Percentiles rank a stretch among this genome's conserved stretches.
phyloP scores from a whole-genome alignment of 2,329 filamentous ascomycete species.

The Sporothrix variecibatus region DNA sequence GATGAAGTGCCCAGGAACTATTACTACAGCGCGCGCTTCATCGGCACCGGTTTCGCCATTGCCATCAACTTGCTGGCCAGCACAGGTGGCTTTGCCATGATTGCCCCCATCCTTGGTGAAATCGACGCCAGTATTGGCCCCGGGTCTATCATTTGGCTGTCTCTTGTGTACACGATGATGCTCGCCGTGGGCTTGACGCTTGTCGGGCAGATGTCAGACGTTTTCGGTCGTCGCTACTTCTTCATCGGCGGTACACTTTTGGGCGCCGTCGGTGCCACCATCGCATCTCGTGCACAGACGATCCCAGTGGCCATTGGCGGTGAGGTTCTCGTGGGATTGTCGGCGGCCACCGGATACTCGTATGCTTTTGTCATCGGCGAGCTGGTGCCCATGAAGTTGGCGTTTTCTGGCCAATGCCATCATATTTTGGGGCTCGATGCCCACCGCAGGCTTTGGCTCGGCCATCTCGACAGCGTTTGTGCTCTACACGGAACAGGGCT shows the following conservation, averaged over 20 bases:
- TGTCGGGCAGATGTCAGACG: constrained; percentile 26
- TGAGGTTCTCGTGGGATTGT: constrained; percentile 29
- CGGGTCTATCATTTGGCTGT: constrained; percentile 34
- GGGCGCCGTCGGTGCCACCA: constrained; percentile 28
- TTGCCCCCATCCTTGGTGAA: constrained; percentile 15
- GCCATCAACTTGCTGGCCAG: background rate
- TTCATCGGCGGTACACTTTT: constrained; percentile 31
- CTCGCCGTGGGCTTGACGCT: constrained; percentile 29
- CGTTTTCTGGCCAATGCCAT: constrained; percentile 28
- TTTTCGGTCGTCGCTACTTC: constrained; percentile 29
- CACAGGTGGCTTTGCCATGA: constrained; percentile 4
- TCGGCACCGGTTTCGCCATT: constrained; percentile 3
- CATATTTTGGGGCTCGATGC: constrained; percentile 29
- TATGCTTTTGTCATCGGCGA: constrained; percentile 33
- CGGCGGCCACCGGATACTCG: constrained; percentile 28
- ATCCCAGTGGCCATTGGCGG: constrained; percentile 29
- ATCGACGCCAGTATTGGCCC: constrained; percentile 18
- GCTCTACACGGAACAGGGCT: constrained; percentile 28
- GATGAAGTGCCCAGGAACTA: constrained; percentile 6
- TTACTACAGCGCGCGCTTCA: constrained; percentile 6
- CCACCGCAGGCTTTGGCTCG: constrained; percentile 29
- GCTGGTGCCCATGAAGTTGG: constrained; percentile 32
- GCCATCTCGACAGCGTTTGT: constrained; percentile 30
- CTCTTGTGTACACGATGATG: constrained; percentile 38
- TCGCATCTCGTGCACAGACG: constrained; percentile 24